Evolutionary conservation across 2,329 filamentous ascomycete species (phyloP), one percentile per base, ranked within the genome.

Genomic region (Tolypocladium pustulatum): DNA sequence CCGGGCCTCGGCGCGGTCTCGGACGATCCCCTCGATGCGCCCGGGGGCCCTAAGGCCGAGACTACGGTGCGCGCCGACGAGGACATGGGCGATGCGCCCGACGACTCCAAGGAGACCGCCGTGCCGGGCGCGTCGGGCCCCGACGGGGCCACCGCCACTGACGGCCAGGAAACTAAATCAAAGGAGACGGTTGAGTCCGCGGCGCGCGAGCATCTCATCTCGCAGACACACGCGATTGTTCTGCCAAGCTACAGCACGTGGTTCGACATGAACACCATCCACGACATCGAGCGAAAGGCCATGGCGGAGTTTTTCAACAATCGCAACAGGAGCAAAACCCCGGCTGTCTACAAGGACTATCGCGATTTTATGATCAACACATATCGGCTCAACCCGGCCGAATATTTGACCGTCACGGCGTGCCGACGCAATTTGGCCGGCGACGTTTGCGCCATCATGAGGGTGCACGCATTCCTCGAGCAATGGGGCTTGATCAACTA

Each of bases 331-430:
- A 97, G 94, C 85, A 99, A 99, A 78, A 99, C 94, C 0, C 89
- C 91, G 1, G 87, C 91, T 55, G 90, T 97, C 27, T 99, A 99
- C 79, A 97, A 97, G 75, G 94, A 99, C 71, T 99, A 99, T 75
- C 88, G 94, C 66, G 94, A 99, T 71, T 99, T 99, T 71, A 99
- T 99, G 94, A 91, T 99, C 77, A 99, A 99, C 77, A 97, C 94
- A 17, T 99, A 99, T 75, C 88, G 94, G 41, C 78, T 99, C 59
- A 99, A 97, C 71, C 94, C 94, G 6, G 83, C 91, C 57, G 94
- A 99, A 73, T 99, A 99, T 69, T 81, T 99, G 58, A 99, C 94
- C 6, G 93, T 99, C 58, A 99, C 94, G 13, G 94, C 94, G 56
- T 99, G 94, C 72, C 84, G 94, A 63, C 85, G 94, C 65, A 99